Base-by-base conservation (phyloP, 2,329 filamentous ascomycete genomes). In the Septoria linicola region DNA sequence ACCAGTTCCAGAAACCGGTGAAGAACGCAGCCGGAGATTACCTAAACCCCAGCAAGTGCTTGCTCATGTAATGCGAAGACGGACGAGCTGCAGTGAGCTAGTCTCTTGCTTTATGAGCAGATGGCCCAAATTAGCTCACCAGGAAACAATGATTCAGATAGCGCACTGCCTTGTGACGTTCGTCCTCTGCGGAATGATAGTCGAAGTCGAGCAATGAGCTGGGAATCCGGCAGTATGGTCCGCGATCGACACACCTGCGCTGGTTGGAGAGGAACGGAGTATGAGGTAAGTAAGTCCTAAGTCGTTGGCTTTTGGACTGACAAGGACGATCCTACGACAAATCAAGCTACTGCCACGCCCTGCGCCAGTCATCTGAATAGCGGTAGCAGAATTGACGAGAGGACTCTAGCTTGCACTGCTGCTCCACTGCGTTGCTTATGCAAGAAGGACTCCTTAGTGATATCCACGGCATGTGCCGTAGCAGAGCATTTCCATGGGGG, bases 61-160 rank as follows among this genome's bases (percentile, higher is more conserved):
- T 19, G 39, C 39, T 41, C 39, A 21, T 23, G n/a, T 17, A 17
- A 20, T 43, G 14, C 41, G 21, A 44, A 44, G 41, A 44, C 32
- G 11, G 32, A 34, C 6, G 41, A 1, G 19, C n/a, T 4, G 41
- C 1, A 32, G 30, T 35, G 30, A 34, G 27, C 41, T 44, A 44
- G 30, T 27, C 16, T 20, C 17, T 13, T 27, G 21, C 30, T 14
- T 44, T 27, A 10, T 27, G 23, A 27, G 23, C 5, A 27, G 23
- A 10, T 10, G 23, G 23, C 23, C 23, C 23, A 27, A 27, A 27
- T 27, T 27, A 27, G 23, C 23, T 27, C 23, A 27, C 10, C 23
- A 27, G 27, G 7, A 13, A 30, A 13, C 14, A n/a, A 34, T 34
- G 14, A 34, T 13, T 34, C 14, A 5, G 31, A 34, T 16, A 7